phyloP scores from a whole-genome alignment of 2,329 filamentous ascomycete species.

The Alternaria atra region DNA sequence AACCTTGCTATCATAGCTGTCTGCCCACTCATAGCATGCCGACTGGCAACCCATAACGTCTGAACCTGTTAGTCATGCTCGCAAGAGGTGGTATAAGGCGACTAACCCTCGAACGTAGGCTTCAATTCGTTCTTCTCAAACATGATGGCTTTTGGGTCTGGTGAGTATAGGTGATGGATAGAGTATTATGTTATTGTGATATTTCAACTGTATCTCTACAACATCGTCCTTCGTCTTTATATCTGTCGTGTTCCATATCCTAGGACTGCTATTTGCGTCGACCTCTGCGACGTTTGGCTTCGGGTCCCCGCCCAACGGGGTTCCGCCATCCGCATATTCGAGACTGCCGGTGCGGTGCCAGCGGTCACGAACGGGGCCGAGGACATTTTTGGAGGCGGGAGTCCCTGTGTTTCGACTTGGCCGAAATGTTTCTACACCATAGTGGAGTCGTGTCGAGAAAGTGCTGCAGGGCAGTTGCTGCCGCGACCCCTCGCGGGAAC shows the following conservation, averaged over 20 bases:
- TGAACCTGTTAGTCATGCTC: constrained; percentile 28
- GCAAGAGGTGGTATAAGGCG: not conserved
- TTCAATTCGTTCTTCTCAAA: constrained; percentile 40
- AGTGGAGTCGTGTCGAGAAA: not conserved
- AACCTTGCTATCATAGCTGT: constrained; percentile 71
- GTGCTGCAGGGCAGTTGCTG: constrained; percentile 14
- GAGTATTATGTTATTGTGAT: not conserved
- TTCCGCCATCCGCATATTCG: constrained; percentile 28
- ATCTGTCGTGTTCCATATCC: constrained; percentile 22
- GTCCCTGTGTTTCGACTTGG: constrained; percentile 28
- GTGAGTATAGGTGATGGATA: not conserved
- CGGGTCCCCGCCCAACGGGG: constrained; percentile 46
- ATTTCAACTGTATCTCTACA: constrained; percentile 1
- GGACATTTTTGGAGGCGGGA: constrained; percentile 26
- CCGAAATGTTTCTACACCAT: constrained; percentile 1
- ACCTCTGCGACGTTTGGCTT: constrained; percentile 31
- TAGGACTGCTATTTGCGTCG: constrained; percentile 17
- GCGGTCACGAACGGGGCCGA: constrained; percentile 39
- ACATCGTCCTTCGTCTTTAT: constrained; percentile 30
- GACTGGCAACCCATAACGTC: constrained; percentile 62
- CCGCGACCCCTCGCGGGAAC: constrained; percentile 17
- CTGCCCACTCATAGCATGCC: constrained; percentile 69
- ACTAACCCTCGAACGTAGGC: constrained; percentile 48
- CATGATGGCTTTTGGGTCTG: constrained; percentile 31
- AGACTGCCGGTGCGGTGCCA: constrained; percentile 29